A percentile compares a stretch with the other conserved stretches of the same genome.
These are phyloP conservation scores for Lasiosphaeria ovina DNA, from an alignment of 495 filamentous ascomycete species.

Conservation along the genomic window DNA sequence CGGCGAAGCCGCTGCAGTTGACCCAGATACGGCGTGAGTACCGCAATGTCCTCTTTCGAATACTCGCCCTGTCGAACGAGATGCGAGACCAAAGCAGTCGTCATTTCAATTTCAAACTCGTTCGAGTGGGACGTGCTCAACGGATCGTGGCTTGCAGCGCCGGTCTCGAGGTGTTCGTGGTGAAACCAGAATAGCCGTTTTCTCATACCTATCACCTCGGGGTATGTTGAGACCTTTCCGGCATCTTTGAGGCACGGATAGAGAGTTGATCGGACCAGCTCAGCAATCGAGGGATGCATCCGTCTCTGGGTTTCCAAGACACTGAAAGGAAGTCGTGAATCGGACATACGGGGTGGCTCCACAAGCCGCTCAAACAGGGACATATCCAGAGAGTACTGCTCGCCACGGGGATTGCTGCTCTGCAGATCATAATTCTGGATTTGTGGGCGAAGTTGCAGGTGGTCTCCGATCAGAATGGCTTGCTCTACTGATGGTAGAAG, in stretches of 20 bases:
- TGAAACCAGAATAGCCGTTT: slow-evolving; percentile 71
- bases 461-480: slow-evolving; percentile 74
- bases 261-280: slow-evolving; percentile 54
- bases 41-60: slow-evolving; percentile 63
- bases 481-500: slow-evolving; percentile 71
- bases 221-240: slow-evolving; percentile 37
- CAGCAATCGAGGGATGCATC: slow-evolving; percentile 73
- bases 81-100: slow-evolving; percentile 63
- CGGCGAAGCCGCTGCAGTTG: slow-evolving; percentile 63
- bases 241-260: slow-evolving; percentile 61
- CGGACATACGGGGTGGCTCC: slow-evolving; percentile 33
- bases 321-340: slow-evolving; percentile 50
- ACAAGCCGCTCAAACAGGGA: slow-evolving; percentile 57
- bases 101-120: slow-evolving; percentile 65
- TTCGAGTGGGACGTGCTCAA: slow-evolving; percentile 63
- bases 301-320: slow-evolving; percentile 65
- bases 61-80: slow-evolving; percentile 37
- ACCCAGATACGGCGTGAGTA: slow-evolving; percentile 74
- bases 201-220: slow-evolving; percentile 62
- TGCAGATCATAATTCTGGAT: slow-evolving; percentile 33
- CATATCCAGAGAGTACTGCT: slow-evolving; percentile 59
- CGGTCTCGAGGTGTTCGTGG: slow-evolving; percentile 57
- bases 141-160: slow-evolving; percentile 28
- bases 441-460: slow-evolving; percentile 65
- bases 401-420: slow-evolving; percentile 40